A percentile compares a stretch with the other conserved stretches of the same genome.
phyloP scores from a whole-genome alignment of 2,329 filamentous ascomycete genomes.

The Epichloe brachyelytri region DNA sequence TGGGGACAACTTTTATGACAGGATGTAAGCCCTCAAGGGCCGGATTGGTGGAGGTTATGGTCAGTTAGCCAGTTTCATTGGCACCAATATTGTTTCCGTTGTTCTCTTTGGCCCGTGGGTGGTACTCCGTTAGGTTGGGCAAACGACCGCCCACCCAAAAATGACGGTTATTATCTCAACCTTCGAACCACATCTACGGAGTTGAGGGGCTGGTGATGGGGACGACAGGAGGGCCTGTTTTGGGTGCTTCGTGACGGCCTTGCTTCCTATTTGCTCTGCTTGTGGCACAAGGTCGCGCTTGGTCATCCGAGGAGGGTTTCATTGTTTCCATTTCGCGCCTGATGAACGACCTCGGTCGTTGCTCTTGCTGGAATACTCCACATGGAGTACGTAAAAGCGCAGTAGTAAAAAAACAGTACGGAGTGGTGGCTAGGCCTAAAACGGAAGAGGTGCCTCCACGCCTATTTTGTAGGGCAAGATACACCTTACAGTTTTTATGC shows the following conservation, averaged over 20 bases:
- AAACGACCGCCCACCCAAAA: constrained; percentile 3
- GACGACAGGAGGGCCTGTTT: background rate
- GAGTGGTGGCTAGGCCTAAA: too few species aligned
- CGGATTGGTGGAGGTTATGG: background rate
- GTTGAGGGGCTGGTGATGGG: background rate
- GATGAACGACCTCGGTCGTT: constrained; percentile 3
- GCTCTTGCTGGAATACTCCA: background rate
- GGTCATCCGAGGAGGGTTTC: constrained; percentile 1
- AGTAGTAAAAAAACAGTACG: too few species aligned
- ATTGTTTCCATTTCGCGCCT: constrained; percentile 2
- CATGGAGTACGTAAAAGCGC: background rate
- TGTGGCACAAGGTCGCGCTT: constrained; percentile 2
- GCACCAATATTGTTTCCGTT: background rate
- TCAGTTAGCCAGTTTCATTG: background rate
- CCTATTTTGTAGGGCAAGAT: too few species aligned
- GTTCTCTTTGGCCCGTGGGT: background rate
- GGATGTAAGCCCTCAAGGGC: background rate
- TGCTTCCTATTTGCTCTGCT: constrained; percentile 2
- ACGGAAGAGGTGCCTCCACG: too few species aligned
- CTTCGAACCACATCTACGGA: background rate
- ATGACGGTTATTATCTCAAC: background rate
- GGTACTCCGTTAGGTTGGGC: constrained; percentile 2
- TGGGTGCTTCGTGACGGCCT: background rate
- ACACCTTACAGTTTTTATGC: too few species aligned
- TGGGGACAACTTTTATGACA: background rate